A percentile compares a stretch with the other conserved stretches of the same genome.
These are phyloP conservation scores for Claviceps pazoutovae DNA, from an alignment of 2,329 filamentous ascomycete genomes.

Conservation along the genomic window DNA sequence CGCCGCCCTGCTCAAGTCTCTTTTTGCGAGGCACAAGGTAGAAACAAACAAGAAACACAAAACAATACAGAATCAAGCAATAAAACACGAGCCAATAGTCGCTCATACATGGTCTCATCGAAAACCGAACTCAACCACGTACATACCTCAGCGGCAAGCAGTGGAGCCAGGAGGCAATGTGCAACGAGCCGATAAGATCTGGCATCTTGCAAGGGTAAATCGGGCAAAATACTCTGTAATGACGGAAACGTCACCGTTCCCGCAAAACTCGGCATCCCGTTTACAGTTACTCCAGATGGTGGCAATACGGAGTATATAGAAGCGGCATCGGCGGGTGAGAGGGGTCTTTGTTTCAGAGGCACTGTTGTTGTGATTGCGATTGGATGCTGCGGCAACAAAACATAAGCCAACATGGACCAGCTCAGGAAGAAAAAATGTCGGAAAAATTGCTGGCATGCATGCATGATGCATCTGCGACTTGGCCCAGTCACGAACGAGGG, in stretches of 20 bases:
- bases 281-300: slow-evolving; percentile 9
- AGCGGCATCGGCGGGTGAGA: neutral
- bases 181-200: no score
- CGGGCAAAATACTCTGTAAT: neutral
- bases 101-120: neutral
- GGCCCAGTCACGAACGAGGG: neutral
- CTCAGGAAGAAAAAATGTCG: no score
- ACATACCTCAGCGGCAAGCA: neutral
- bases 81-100: neutral
- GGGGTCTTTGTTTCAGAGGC: neutral
- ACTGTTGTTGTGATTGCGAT: neutral
- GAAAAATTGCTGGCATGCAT: neutral
- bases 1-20: neutral
- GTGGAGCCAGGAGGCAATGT: no score
- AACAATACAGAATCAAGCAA: neutral
- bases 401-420: neutral
- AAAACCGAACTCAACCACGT: neutral
- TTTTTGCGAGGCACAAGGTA: neutral
- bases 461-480: neutral
- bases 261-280: slow-evolving; percentile 8
- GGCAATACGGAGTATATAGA: neutral
- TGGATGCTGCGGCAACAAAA: slow-evolving; percentile 1
- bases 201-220: no score
- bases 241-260: neutral
- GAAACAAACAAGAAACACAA: no score